These are phyloP conservation scores for Helminthosporium solani DNA, from an alignment of 2,329 filamentous ascomycete species.

Conservation along the genomic window DNA sequence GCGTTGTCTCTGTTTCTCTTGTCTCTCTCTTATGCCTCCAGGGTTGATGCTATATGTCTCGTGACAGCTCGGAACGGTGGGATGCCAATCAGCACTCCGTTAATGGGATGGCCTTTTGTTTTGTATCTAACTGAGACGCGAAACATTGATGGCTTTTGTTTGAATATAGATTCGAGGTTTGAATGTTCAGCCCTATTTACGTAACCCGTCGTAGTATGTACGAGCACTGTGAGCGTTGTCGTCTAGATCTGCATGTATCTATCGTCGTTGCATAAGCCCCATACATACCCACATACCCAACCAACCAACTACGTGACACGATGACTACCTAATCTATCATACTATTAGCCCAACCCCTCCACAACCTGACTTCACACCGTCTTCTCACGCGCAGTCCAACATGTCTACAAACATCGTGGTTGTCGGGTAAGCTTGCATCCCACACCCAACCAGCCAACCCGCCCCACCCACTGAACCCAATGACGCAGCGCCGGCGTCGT, in stretches of 20 bases:
- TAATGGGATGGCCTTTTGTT: neutral
- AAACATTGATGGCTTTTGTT: too few relatives aligned
- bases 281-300: too few relatives aligned
- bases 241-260: neutral
- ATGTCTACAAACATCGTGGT: slow-evolving; percentile 46
- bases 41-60: neutral
- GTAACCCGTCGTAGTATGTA: too few relatives aligned
- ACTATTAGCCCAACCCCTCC: too few relatives aligned
- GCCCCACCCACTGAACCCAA: slow-evolving; percentile 12
- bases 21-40: too few relatives aligned
- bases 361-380: too few relatives aligned
- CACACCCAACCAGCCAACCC: neutral
- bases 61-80: neutral
- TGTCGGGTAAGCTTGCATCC: slow-evolving; percentile 50
- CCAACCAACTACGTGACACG: too few relatives aligned
- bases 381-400: neutral
- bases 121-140: neutral
- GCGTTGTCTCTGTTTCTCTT: slow-evolving; percentile 16
- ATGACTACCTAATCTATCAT: too few relatives aligned
- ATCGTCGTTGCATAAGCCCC: too few relatives aligned
- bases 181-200: too few relatives aligned
- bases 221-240: too few relatives aligned
- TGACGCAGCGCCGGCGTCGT: slow-evolving; percentile 61
- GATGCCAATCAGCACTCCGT: neutral
- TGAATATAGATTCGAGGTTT: too few relatives aligned